These are phyloP conservation scores for Reutealis trisperma DNA, from an alignment of 345 rosid genomes.

Conservation along the genomic window DNA sequence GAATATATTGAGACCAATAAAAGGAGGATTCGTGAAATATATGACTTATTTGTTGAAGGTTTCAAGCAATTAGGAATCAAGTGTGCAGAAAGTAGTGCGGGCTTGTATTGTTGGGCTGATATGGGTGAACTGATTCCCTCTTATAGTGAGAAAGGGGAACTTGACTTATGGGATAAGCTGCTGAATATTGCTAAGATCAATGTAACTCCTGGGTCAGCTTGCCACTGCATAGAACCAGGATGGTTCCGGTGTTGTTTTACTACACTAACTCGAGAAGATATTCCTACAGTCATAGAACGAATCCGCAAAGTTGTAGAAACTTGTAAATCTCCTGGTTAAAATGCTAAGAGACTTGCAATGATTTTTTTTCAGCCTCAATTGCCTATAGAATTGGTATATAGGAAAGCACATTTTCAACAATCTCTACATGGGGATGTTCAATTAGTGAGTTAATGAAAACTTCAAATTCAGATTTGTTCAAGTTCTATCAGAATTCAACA, in stretches of 20 bases:
- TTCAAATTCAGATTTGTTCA: slow-evolving; percentile 4
- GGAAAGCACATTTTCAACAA: neutral
- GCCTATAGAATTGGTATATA: neutral
- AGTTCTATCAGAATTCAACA: slow-evolving; percentile 23
- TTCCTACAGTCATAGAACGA: slow-evolving; percentile 62
- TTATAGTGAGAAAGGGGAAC: slow-evolving; percentile 84
- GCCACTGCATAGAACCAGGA: slow-evolving; percentile 93
- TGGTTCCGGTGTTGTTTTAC: slow-evolving; percentile 96
- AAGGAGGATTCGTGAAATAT: slow-evolving; percentile 52
- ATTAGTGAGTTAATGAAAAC: slow-evolving; percentile 11
- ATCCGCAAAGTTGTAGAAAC: slow-evolving; percentile 53
- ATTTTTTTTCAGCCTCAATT: slow-evolving; percentile 5
- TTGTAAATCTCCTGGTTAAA: slow-evolving; percentile 40
- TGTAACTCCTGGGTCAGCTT: slow-evolving; percentile 84
- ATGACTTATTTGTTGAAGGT: slow-evolving; percentile 58
- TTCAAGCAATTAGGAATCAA: slow-evolving; percentile 57
- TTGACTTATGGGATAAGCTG: slow-evolving; percentile 74
- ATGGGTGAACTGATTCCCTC: slow-evolving; percentile 71
- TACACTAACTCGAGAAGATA: slow-evolving; percentile 56
- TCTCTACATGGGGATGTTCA: neutral
- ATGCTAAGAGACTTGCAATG: slow-evolving; percentile 3
- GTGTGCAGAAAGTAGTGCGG: slow-evolving; percentile 64
- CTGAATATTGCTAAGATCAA: slow-evolving; percentile 75
- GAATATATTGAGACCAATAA: slow-evolving; percentile 57
- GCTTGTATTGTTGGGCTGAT: slow-evolving; percentile 89